Conservation (phyloP, 176 grass and related monocot species). For the Puya raimondii region DNA sequence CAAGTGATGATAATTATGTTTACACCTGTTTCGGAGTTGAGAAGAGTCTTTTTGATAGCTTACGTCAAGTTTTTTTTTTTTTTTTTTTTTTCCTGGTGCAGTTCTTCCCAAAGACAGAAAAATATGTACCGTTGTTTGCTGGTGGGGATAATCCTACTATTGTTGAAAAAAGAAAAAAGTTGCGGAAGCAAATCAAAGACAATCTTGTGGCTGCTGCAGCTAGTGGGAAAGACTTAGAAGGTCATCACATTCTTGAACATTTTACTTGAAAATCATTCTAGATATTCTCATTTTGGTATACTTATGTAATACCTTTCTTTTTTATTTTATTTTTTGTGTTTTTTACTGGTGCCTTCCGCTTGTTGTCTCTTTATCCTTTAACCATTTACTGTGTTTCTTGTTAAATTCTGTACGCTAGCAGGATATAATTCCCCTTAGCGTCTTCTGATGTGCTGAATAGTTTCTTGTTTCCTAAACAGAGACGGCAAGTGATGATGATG, state of each 20-base stretch:
- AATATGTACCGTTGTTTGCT: constrained; percentile 65
- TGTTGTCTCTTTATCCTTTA: background rate
- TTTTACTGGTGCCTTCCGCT: background rate
- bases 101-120: constrained; percentile 96
- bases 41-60: constrained; percentile 5
- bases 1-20: background rate
- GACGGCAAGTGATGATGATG: constrained; percentile 89
- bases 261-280: too few species aligned
- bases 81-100: constrained; percentile 29
- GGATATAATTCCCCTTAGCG: background rate
- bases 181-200: constrained; percentile 76
- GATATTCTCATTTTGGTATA: too few species aligned
- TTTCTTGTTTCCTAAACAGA: constrained; percentile 36
- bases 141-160: constrained; percentile 48
- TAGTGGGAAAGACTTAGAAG: constrained; percentile 87
- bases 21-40: constrained; percentile 18
- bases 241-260: constrained; percentile 20
- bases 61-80: constrained; percentile 16
- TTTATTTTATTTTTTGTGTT: constrained; percentile 17
- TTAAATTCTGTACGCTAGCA: background rate
- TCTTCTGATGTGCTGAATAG: background rate
- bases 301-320: background rate
- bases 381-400: background rate
- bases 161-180: constrained; percentile 63
- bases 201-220: constrained; percentile 68